A percentile compares a stretch with the other conserved stretches of the same genome.
Evolutionary conservation across 1,284 basidiomycete genomes (phyloP).

Genomic region (Puccinia polysora): DNA sequence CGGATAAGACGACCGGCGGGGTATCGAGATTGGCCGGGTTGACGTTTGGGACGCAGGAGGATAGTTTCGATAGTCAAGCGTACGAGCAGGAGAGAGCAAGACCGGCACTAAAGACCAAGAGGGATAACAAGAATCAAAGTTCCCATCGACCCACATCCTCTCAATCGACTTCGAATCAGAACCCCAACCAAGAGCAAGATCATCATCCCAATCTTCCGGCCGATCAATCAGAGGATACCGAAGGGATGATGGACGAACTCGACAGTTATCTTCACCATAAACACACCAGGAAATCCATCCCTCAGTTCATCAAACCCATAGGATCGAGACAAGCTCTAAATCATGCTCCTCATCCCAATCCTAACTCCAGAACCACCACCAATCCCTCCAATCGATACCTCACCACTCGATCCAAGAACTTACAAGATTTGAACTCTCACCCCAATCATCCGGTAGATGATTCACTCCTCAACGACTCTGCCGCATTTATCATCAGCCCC

Average conservation of each 20-base stretch:
- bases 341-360: neutral
- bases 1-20: constrained; percentile 34
- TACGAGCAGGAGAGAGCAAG: neutral
- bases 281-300: constrained; percentile 1
- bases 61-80: constrained; percentile 38
- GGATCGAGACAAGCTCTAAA: neutral
- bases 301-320: neutral
- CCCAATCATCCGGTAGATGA: neutral
- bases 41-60: constrained; percentile 40
- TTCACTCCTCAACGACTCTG: constrained; percentile 26
- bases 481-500: constrained; percentile 38
- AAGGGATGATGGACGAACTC: constrained; percentile 18
- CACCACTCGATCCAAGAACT: neutral
- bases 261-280: constrained; percentile 3
- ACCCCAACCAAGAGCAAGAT: neutral
- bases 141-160: neutral
- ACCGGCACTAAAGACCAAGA: neutral
- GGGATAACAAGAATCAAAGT: constrained; percentile 16
- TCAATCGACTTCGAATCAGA: neutral
- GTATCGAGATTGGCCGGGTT: constrained; percentile 35
- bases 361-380: neutral
- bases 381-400: neutral
- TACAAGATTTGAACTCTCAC: neutral
- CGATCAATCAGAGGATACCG: constrained; percentile 11
- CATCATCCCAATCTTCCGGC: no score